Percentiles rank a stretch among this genome's conserved stretches.
Evolutionary conservation across 2,329 filamentous ascomycete species (phyloP).

Genomic region (Aureobasidium sp.): DNA sequence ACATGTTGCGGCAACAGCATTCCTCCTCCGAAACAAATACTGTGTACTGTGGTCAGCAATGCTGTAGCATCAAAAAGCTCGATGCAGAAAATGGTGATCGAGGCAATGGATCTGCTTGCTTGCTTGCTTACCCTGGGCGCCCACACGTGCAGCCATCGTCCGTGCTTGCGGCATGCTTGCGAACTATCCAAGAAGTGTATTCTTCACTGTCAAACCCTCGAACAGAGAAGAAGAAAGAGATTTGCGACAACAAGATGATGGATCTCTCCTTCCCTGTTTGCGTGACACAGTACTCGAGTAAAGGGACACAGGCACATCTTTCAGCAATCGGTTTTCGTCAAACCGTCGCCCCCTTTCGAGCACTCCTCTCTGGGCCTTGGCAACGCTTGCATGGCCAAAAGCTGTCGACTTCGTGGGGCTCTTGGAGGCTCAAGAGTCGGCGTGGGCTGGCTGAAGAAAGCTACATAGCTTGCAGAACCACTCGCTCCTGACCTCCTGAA

Average conservation of each 20-base stretch:
- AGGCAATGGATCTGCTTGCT: neutral
- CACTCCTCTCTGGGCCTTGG: neutral
- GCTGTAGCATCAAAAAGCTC: neutral
- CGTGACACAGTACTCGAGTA: neutral
- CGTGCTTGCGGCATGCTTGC: slow-evolving; percentile 3
- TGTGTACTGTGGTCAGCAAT: slow-evolving; percentile 1
- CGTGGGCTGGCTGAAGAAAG: neutral
- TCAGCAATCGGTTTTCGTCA: neutral
- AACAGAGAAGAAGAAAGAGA: neutral
- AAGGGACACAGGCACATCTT: neutral
- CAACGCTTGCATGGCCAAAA: neutral
- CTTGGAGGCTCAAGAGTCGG: neutral
- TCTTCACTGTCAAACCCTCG: neutral
- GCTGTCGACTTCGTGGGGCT: neutral
- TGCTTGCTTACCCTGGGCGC: slow-evolving; percentile 2
- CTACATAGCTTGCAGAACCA: neutral
- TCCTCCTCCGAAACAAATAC: neutral
- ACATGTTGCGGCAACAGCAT: neutral
- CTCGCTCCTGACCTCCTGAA: neutral
- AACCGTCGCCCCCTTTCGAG: slow-evolving; percentile 7
- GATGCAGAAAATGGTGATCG: neutral
- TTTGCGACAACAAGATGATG: neutral
- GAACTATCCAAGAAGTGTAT: neutral
- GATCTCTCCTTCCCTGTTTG: neutral
- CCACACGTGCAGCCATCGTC: slow-evolving; percentile 3